A percentile compares a stretch with the other conserved stretches of the same genome.
phyloP scores from a whole-genome alignment of 2,329 filamentous ascomycete genomes.

The Diaporthe caulivora region DNA sequence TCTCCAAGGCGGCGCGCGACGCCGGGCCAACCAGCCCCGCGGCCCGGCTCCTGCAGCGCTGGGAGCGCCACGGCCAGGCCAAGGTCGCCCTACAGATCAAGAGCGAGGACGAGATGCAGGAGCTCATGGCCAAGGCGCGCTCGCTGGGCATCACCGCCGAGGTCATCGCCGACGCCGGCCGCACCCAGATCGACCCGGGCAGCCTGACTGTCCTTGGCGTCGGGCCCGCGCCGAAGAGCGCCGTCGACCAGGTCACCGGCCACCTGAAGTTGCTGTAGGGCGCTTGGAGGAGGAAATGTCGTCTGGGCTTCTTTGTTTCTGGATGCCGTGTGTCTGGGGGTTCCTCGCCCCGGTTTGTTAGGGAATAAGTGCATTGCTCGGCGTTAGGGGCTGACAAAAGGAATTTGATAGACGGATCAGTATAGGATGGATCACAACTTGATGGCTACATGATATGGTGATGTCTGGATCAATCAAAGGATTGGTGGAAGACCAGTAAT shows the following conservation, averaged over 20 bases:
- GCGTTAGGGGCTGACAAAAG: slow-evolving; percentile 37
- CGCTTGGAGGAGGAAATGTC: no score
- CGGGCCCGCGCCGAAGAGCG: slow-evolving; percentile 83
- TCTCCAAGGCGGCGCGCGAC: slow-evolving; percentile 67
- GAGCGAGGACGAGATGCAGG: slow-evolving; percentile 84
- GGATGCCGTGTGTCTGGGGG: not conserved
- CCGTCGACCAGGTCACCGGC: slow-evolving; percentile 89
- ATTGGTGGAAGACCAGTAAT: not conserved
- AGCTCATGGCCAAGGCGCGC: slow-evolving; percentile 81
- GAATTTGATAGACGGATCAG: not conserved
- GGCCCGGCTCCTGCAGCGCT: slow-evolving; percentile 78
- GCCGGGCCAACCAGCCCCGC: slow-evolving; percentile 62
- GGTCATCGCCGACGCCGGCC: slow-evolving; percentile 93
- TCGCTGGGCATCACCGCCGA: slow-evolving; percentile 88
- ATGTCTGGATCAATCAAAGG: not conserved
- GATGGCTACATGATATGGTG: not conserved
- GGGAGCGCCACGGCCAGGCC: slow-evolving; percentile 88
- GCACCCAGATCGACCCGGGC: slow-evolving; percentile 95
- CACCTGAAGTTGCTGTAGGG: slow-evolving; percentile 82
- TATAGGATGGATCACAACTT: not conserved
- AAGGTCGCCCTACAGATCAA: slow-evolving; percentile 95
- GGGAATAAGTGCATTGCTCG: slow-evolving; percentile 20
- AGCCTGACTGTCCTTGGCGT: slow-evolving; percentile 93
- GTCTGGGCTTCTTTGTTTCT: not conserved
- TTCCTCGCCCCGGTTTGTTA: slow-evolving; percentile 40